Evolutionary conservation across 2,329 filamentous ascomycete genomes (phyloP), one percentile per base, ranked within the genome.

Genomic region (Calonectria hawksworthii): DNA sequence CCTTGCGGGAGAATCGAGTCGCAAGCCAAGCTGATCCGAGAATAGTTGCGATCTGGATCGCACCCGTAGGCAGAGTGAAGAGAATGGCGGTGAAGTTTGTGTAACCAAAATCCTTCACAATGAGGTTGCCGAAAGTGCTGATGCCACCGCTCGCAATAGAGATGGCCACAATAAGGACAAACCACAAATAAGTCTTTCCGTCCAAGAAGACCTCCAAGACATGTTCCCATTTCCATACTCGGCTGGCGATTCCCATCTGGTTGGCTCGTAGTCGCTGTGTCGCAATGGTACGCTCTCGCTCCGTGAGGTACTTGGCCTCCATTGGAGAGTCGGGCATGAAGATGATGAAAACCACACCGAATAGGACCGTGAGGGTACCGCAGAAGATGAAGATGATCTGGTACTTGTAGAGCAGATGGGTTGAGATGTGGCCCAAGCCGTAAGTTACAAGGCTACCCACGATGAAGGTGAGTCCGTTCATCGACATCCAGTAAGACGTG

Each of bases 291-390:
- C 89, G 91, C 65, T 93, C 91, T 28, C 89, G 84, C 13, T 89
- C 86, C 0, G 83, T 86, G 10, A 93, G 84, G 72, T 92, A 92
- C 28, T 88, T 89, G 1, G 90, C 87, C 50, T 89, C 86, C 83
- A 92, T 88, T 0, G 92, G 92, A 0, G 90, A 92, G 78, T 93
- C 92, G 0, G 92, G 92, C 86, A 93, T 91, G 61, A 89, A 87
- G 30, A 88, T 44, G 38, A 90, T 85, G 7, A 93, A 88, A 26
- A 88, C 78, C 0, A 85, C 51, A 3, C 77, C 78, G 61, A 89
- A 81, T 41, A 88, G 87, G 30, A 89, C 86, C 0, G 87, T 86
- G 79, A 83, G 65, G 7, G 66, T n/a, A 0, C 80, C 80, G 44
- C 78, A 82, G 67, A 81, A 81, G 10, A 81, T 73, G 23, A 76